These are phyloP conservation scores for Fusarium concolor DNA, from an alignment of 2,329 filamentous ascomycete genomes.

Conservation along the genomic window DNA sequence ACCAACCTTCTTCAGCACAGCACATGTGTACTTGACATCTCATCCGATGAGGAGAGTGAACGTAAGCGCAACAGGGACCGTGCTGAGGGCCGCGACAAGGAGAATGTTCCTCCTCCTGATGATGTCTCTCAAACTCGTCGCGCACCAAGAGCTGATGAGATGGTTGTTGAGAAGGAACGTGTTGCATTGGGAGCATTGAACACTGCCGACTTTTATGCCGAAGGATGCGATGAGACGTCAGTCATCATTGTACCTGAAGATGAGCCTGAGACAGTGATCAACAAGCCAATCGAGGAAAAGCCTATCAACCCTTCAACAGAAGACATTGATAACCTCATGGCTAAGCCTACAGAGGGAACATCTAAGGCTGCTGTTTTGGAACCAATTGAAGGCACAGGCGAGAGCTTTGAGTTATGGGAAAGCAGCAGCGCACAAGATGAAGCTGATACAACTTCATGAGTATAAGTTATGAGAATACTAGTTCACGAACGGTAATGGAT, in stretches of 20 bases:
- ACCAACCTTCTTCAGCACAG: conserved; percentile 94
- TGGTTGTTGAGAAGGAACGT: conserved; percentile 73
- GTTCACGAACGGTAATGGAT: conserved; percentile 10
- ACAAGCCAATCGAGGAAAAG: conserved; percentile 9
- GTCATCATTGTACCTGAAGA: conserved; percentile 73
- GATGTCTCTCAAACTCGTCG: conserved; percentile 69
- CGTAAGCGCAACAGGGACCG: conserved; percentile 63
- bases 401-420: conserved; percentile 77
- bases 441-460: conserved; percentile 47
- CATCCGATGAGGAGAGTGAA: conserved; percentile 82
- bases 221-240: conserved; percentile 72
- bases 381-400: conserved; percentile 68
- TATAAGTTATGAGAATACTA: neutral
- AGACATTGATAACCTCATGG: conserved; percentile 54
- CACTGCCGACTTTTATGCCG: conserved; percentile 73
- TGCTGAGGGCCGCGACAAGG: conserved; percentile 80
- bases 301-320: conserved; percentile 38
- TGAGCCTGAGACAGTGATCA: conserved; percentile 48
- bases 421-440: conserved; percentile 74
- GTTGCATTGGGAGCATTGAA: conserved; percentile 75
- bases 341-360: conserved; percentile 51
- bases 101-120: conserved; percentile 85
- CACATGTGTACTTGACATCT: conserved; percentile 87
- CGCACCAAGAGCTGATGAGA: conserved; percentile 58
- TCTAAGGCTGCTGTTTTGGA: conserved; percentile 62